phyloP scores from a whole-genome alignment of 148 eudicot genomes.

The Camellia japonica region DNA sequence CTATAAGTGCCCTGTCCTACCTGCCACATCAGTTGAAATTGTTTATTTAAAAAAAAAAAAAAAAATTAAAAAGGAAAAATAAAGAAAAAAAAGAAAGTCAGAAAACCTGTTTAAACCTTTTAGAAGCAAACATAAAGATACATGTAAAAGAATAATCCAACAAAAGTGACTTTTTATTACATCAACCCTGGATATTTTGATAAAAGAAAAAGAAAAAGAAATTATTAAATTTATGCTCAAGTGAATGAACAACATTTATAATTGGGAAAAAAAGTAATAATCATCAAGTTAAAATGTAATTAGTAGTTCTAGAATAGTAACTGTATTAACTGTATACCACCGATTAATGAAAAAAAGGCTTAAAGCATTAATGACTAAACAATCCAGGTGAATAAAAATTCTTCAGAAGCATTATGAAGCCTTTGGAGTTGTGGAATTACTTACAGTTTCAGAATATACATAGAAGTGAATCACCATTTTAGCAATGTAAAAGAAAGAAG shows the following conservation, averaged over 20 bases:
- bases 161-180: neutral
- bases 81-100: neutral
- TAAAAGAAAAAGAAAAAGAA: neutral
- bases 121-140: neutral
- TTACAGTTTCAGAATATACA: neutral
- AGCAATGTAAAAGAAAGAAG: neutral
- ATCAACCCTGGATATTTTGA: neutral
- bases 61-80: no score
- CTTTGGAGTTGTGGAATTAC: neutral
- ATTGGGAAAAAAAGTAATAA: neutral
- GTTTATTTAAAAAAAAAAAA: no score
- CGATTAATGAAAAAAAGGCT: neutral
- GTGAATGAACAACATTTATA: neutral
- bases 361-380: neutral
- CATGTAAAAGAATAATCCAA: neutral
- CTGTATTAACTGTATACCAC: no score
- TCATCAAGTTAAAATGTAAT: neutral
- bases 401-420: neutral
- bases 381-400: neutral
- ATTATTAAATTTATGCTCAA: neutral
- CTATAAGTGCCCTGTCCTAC: slow-evolving; percentile 94
- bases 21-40: slow-evolving; percentile 30
- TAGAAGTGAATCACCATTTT: neutral
- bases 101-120: neutral
- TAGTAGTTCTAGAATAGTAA: neutral